Conservation (phyloP, 495 filamentous ascomycete genomes). For the Penicillium chermesinum region DNA sequence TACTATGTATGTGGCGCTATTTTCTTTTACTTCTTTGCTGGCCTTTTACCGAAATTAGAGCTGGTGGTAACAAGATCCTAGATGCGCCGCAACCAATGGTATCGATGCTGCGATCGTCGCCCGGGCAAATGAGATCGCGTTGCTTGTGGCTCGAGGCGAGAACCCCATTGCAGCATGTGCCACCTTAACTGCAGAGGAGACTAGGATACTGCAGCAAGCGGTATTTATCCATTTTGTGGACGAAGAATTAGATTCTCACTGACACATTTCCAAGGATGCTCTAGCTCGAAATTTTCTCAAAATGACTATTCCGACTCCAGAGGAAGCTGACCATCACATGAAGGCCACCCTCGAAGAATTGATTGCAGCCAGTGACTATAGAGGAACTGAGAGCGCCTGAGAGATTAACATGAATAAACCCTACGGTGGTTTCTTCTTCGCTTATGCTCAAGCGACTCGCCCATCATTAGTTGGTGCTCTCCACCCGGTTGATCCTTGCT, state of each 20-base stretch:
- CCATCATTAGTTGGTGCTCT: not conserved
- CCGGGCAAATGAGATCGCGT: conserved; percentile 70
- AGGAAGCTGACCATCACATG: not conserved
- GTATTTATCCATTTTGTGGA: conserved; percentile 25
- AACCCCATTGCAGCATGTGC: conserved; percentile 69
- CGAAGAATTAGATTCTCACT: not conserved
- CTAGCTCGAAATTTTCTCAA: conserved; percentile 33
- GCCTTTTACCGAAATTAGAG: not conserved
- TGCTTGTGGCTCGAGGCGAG: conserved; percentile 65
- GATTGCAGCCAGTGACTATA: conserved; percentile 12
- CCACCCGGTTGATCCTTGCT: not conserved
- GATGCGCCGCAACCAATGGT: conserved; percentile 79
- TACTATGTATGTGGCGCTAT: conserved; percentile 52
- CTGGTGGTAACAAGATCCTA: conserved; percentile 13
- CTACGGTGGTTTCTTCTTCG: not conserved
- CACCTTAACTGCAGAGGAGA: conserved; percentile 54
- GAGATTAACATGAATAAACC: too few species aligned
- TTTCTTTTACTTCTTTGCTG: conserved; percentile 1
- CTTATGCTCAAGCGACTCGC: not conserved
- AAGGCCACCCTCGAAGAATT: conserved; percentile 21
- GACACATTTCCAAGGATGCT: conserved; percentile 20
- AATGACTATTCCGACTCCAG: conserved; percentile 20
- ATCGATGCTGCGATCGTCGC: conserved; percentile 66
- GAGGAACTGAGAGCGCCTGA: not conserved
- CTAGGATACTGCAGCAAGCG: conserved; percentile 56